phyloP scores from a whole-genome alignment of 768 basidiomycete genomes.

The Panellus pusillus region DNA sequence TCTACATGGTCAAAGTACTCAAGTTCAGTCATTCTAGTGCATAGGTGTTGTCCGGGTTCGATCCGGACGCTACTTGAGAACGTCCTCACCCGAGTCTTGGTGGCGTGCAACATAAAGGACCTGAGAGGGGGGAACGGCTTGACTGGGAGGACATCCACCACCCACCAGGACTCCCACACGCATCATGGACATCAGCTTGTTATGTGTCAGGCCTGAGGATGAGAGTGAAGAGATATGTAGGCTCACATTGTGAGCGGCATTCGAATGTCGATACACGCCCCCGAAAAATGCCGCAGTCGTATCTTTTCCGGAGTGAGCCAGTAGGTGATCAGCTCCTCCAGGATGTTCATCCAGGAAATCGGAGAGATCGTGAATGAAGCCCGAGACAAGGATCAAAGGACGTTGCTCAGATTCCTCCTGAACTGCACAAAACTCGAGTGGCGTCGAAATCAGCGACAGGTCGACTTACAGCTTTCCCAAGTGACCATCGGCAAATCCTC shows the following conservation, averaged over 20 bases:
- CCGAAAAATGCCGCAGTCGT: slow-evolving; percentile 86
- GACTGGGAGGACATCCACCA: slow-evolving; percentile 25
- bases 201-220: not conserved
- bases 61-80: not conserved
- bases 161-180: slow-evolving; percentile 47
- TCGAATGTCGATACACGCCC: slow-evolving; percentile 66
- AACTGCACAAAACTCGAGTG: slow-evolving; percentile 39
- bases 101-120: slow-evolving; percentile 14
- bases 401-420: slow-evolving; percentile 65
- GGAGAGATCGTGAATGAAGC: slow-evolving; percentile 85
- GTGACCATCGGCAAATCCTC: slow-evolving; percentile 71
- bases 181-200: slow-evolving; percentile 45
- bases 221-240: not conserved
- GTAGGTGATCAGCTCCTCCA: slow-evolving; percentile 66
- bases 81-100: not conserved
- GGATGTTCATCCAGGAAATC: slow-evolving; percentile 77
- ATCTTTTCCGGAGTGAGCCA: slow-evolving; percentile 70
- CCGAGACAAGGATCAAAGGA: slow-evolving; percentile 66
- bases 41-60: not conserved
- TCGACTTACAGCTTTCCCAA: slow-evolving; percentile 76
- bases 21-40: slow-evolving; percentile 13
- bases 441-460: not conserved
- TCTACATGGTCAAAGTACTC: slow-evolving; percentile 15
- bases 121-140: slow-evolving; percentile 15
- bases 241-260: slow-evolving; percentile 54